Percentiles rank a stretch among this genome's conserved stretches.
Evolutionary conservation across 805 yeast genomes (phyloP).

Genomic region (Blastobotrys parvus): DNA sequence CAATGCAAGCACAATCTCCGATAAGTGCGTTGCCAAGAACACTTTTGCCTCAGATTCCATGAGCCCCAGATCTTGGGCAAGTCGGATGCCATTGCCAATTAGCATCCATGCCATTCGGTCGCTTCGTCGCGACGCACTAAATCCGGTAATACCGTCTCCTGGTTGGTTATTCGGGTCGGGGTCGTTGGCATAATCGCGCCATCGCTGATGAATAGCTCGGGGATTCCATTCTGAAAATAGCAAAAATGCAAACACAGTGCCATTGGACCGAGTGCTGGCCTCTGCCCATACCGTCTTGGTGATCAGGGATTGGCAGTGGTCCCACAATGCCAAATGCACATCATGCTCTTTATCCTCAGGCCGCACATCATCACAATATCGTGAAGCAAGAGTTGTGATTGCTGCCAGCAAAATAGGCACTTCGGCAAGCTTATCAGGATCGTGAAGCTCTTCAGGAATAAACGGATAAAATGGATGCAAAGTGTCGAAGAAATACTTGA

Average conservation of each 20-base stretch:
- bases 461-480: slow-evolving; percentile 90
- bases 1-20: slow-evolving; percentile 78
- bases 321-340: slow-evolving; percentile 77
- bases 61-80: slow-evolving; percentile 81
- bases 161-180: slow-evolving; percentile 10
- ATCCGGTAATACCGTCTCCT: slow-evolving; percentile 33
- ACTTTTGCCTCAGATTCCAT: slow-evolving; percentile 66
- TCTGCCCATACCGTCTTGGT: slow-evolving; percentile 93
- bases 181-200: slow-evolving; percentile 60
- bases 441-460: slow-evolving; percentile 65
- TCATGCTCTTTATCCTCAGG: slow-evolving; percentile 15
- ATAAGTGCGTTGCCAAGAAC: slow-evolving; percentile 73
- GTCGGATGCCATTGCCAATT: slow-evolving; percentile 75
- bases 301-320: slow-evolving; percentile 68
- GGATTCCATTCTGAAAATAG: slow-evolving; percentile 95
- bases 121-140: slow-evolving; percentile 78
- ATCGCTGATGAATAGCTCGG: slow-evolving; percentile 81
- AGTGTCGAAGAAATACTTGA: slow-evolving; percentile 49
- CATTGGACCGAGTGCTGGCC: slow-evolving; percentile 78
- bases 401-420: slow-evolving; percentile 79
- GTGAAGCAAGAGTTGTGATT: slow-evolving; percentile 66
- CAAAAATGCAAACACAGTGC: slow-evolving; percentile 77
- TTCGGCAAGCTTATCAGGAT: slow-evolving; percentile 56
- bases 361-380: slow-evolving; percentile 44
- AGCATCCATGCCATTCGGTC: slow-evolving; percentile 93